These are phyloP conservation scores for Huntiella abstrusa DNA, from an alignment of 2,329 filamentous ascomycete species.

Conservation along the genomic window DNA sequence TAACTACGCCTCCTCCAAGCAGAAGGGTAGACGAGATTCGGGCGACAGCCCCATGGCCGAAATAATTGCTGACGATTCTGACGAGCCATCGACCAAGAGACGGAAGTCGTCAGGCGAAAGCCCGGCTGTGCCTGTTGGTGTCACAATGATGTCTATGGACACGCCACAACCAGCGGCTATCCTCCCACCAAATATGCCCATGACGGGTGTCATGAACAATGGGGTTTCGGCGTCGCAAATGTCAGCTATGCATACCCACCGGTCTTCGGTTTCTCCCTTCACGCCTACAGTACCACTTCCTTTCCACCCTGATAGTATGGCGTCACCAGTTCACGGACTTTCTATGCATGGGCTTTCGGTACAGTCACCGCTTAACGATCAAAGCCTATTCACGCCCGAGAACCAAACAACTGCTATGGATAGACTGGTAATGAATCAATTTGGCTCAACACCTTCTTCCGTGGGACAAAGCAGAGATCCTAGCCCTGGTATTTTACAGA, in stretches of 20 bases:
- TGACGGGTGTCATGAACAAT: background rate
- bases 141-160: slow-evolving; percentile 71
- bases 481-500: slow-evolving; percentile 33
- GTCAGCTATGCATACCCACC: slow-evolving; percentile 16
- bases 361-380: slow-evolving; percentile 21
- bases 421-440: slow-evolving; percentile 39
- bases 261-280: slow-evolving; percentile 32
- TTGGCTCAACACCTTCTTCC: slow-evolving; percentile 56
- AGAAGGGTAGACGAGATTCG: slow-evolving; percentile 3
- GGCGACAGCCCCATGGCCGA: slow-evolving; percentile 8
- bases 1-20: background rate
- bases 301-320: slow-evolving; percentile 27
- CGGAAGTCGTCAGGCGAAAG: slow-evolving; percentile 49
- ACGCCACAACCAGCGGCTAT: slow-evolving; percentile 21
- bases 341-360: slow-evolving; percentile 10
- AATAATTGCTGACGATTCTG: slow-evolving; percentile 2
- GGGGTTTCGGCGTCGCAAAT: slow-evolving; percentile 20
- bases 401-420: slow-evolving; percentile 26
- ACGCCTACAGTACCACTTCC: slow-evolving; percentile 28
- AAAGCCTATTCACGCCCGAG: slow-evolving; percentile 20
- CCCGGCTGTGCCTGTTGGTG: slow-evolving; percentile 49
- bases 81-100: slow-evolving; percentile 50
- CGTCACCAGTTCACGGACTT: slow-evolving; percentile 10
- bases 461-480: slow-evolving; percentile 59
- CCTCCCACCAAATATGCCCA: background rate